A percentile compares a stretch with the other conserved stretches of the same genome.
phyloP scores from a whole-genome alignment of 805 yeast genomes.

The Nakazawaea siamensis region DNA sequence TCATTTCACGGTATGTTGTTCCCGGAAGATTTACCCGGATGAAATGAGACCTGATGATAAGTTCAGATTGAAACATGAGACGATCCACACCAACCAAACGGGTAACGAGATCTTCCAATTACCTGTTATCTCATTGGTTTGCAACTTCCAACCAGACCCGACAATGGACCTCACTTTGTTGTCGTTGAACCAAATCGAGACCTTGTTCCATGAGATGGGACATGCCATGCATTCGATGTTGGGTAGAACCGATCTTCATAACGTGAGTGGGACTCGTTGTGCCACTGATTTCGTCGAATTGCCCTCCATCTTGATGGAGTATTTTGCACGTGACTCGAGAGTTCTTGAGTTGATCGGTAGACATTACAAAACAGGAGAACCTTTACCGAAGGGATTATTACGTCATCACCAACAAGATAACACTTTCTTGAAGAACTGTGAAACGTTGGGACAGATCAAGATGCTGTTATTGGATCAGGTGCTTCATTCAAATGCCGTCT shows the following conservation, averaged over 20 bases:
- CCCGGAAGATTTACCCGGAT: conserved; percentile 63
- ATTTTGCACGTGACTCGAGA: conserved; percentile 74
- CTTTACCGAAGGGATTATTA: conserved; percentile 43
- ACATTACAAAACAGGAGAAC: conserved; percentile 61
- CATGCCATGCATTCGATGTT: conserved; percentile 98
- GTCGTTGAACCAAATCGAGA: conserved; percentile 75
- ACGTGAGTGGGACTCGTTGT: conserved; percentile 91
- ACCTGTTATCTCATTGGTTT: conserved; percentile 84
- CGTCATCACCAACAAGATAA: conserved; percentile 42
- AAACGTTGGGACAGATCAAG: conserved; percentile 77
- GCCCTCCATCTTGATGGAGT: conserved; percentile 95
- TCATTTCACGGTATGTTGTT: conserved; percentile 91
- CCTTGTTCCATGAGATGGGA: conserved; percentile 97
- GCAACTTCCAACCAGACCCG: conserved; percentile 56
- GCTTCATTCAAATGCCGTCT: conserved; percentile 45
- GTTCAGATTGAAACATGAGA: conserved; percentile 23
- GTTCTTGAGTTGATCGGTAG: conserved; percentile 67
- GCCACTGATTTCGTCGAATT: conserved; percentile 94
- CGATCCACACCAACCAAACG: conserved; percentile 26
- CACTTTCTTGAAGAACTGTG: conserved; percentile 53
- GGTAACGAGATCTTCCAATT: conserved; percentile 56
- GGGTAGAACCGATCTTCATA: conserved; percentile 84
- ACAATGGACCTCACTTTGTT: conserved; percentile 44
- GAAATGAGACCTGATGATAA: conserved; percentile 34
- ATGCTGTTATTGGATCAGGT: conserved; percentile 86